Base-by-base conservation (phyloP, 371 early-diverging fungal genomes). In the Rhizomucor miehei region DNA sequence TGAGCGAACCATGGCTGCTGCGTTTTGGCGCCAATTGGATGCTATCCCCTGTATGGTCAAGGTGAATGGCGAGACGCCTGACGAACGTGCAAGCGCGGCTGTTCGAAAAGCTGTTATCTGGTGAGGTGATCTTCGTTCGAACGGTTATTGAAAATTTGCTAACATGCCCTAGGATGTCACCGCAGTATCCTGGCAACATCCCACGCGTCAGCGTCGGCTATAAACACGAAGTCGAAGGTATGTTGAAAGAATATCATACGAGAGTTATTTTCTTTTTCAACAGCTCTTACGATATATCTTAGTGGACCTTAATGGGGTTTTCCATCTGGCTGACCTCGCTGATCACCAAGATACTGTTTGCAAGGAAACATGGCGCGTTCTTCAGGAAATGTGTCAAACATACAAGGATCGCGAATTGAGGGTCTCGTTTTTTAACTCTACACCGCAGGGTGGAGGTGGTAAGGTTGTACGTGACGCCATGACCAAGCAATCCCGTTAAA, bases 391-490 rank as follows among this genome's bases (percentile, higher is more conserved):
- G 54, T 73, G 72, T 12, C 48, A 68, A 10, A 62, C 73, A 51
- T 74, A 79, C 60, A 77, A 70, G 43, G 62, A 71, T 12, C 80
- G 75, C 48, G 72, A 81, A 14, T 60, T 89, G 17, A 69, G 67
- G 46, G 75, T 90, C n/a, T 65, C 82, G 11, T 93, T 81, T 62
- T 89, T 93, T 67, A 90, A 86, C 63, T 89, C 92, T 3, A 94
- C 94, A 1, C 87, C 91, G 40, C 91, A 90, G 67, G 94, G 94
- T 36, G 94, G 94, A 36, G 94, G 94, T 24, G 83, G 83, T 82
- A 67, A 66, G 41, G 24, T 20, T 1, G 17, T 10, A 37, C 13
- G 23, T 14, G 24, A 38, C 29, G 23, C n/a, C 41, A 16, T 8
- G 6, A 25, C 25, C 17, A 34, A 13, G 20, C 37, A 35, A 8